A percentile compares a stretch with the other conserved stretches of the same genome.
Evolutionary conservation across 2,329 filamentous ascomycete species (phyloP).

Genomic region (Exophiala xenobiotica): DNA sequence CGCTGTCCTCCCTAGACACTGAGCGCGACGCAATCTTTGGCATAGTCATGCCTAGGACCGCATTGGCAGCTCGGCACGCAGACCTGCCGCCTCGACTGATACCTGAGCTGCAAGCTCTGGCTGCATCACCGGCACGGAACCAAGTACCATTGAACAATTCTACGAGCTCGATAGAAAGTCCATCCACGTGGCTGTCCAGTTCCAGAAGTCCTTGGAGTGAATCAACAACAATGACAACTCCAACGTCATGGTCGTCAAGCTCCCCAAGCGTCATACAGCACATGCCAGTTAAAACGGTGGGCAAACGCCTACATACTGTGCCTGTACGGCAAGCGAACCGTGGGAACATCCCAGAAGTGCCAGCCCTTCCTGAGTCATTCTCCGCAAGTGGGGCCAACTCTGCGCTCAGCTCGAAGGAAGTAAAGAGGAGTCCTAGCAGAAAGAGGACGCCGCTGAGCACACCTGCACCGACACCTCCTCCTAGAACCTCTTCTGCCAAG

Average conservation of each 20-base stretch:
- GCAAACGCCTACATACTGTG: slow-evolving; percentile 24
- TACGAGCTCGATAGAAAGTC: slow-evolving; percentile 28
- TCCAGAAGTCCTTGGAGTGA: slow-evolving; percentile 31
- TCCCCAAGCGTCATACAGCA: slow-evolving; percentile 47
- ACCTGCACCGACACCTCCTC: slow-evolving; percentile 30
- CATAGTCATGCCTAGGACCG: slow-evolving; percentile 20
- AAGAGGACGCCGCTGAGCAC: slow-evolving; percentile 34
- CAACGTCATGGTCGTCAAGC: slow-evolving; percentile 50
- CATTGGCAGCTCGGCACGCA: slow-evolving; percentile 5
- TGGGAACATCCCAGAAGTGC: slow-evolving; percentile 25
- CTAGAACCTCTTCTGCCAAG: slow-evolving; percentile 30
- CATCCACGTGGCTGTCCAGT: slow-evolving; percentile 29
- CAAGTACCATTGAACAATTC: slow-evolving; percentile 21
- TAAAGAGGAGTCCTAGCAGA: slow-evolving; percentile 34
- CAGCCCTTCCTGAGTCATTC: slow-evolving; percentile 15
- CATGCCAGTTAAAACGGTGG: slow-evolving; percentile 21
- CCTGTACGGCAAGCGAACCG: slow-evolving; percentile 19
- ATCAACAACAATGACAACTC: slow-evolving; percentile 42
- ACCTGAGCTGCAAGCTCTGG: slow-evolving; percentile 31
- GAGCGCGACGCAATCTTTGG: slow-evolving; percentile 25
- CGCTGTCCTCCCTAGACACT: slow-evolving; percentile 19
- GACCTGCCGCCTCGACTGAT: slow-evolving; percentile 29
- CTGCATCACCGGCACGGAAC: slow-evolving; percentile 16
- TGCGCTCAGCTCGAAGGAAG: slow-evolving; percentile 23
- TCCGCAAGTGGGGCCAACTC: not conserved